phyloP scores from a whole-genome alignment of 148 eudicot genomes.

The Vaccinium myrtillus region DNA sequence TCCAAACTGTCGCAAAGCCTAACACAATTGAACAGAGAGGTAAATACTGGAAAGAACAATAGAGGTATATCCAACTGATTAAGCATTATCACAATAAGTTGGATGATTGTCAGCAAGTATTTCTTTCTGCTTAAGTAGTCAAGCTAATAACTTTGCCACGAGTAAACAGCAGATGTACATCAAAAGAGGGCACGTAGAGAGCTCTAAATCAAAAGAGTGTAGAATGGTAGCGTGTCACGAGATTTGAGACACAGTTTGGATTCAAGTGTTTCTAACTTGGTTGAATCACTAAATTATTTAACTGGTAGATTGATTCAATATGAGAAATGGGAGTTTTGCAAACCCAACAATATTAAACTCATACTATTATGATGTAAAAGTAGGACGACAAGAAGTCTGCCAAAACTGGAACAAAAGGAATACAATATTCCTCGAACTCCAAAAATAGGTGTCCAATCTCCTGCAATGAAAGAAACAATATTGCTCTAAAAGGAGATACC shows the following conservation, averaged over 20 bases:
- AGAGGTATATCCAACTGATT: background rate
- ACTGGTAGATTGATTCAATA: background rate
- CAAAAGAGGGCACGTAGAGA: background rate
- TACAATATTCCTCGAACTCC: background rate
- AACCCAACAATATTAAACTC: background rate
- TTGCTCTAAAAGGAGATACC: background rate
- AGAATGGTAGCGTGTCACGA: background rate
- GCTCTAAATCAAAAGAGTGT: background rate
- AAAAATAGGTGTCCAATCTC: background rate
- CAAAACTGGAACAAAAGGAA: background rate
- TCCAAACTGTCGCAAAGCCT: conserved; percentile 82
- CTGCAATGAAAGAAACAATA: background rate
- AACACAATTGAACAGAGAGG: no score
- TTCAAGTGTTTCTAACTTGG: background rate
- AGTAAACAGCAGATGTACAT: background rate
- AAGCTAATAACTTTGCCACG: background rate
- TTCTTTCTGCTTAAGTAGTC: background rate
- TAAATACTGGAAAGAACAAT: background rate
- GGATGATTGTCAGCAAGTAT: background rate
- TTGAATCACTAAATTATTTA: background rate
- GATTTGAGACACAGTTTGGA: background rate
- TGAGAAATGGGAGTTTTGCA: background rate
- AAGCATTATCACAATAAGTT: background rate
- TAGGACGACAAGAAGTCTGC: background rate
- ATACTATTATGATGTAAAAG: background rate